phyloP scores from a whole-genome alignment of 2,329 filamentous ascomycete genomes.

The Pseudogymnoascus sp. region DNA sequence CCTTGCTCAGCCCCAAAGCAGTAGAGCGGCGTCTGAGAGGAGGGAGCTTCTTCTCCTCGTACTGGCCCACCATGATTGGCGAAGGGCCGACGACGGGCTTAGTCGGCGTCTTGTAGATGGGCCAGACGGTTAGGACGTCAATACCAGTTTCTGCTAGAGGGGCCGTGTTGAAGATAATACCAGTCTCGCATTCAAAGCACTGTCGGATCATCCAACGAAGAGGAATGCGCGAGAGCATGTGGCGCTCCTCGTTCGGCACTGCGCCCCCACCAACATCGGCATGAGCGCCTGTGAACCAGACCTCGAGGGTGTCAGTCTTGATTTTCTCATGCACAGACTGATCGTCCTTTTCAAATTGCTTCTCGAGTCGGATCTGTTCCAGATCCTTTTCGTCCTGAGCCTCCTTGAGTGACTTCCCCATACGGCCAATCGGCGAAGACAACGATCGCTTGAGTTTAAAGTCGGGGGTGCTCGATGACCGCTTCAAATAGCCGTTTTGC shows the following conservation, averaged over 20 bases:
- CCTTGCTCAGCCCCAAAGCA: slow-evolving; percentile 22
- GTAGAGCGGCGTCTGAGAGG: slow-evolving; percentile 27
- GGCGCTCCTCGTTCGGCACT: slow-evolving; percentile 32
- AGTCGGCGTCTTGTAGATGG: slow-evolving; percentile 27
- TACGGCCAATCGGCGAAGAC: background rate
- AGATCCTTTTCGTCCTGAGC: slow-evolving; percentile 13
- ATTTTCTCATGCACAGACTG: slow-evolving; percentile 13
- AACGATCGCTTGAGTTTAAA: background rate
- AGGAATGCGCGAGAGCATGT: slow-evolving; percentile 37
- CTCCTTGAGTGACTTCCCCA: background rate
- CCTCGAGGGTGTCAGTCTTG: slow-evolving; percentile 37
- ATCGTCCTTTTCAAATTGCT: slow-evolving; percentile 13
- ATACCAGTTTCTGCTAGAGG: slow-evolving; percentile 34
- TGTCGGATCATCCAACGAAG: slow-evolving; percentile 41
- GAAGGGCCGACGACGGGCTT: slow-evolving; percentile 29
- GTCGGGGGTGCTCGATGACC: slow-evolving; percentile 8
- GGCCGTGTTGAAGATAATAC: slow-evolving; percentile 34
- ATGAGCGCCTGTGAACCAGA: slow-evolving; percentile 37
- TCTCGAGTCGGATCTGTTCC: slow-evolving; percentile 16
- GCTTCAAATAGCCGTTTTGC: background rate
- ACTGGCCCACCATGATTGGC: slow-evolving; percentile 29
- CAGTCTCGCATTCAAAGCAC: slow-evolving; percentile 38
- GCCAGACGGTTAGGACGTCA: slow-evolving; percentile 35
- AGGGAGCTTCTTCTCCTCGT: slow-evolving; percentile 27
- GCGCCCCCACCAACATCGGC: slow-evolving; percentile 38